These are phyloP conservation scores for Aspergillus luchuensis DNA, from an alignment of 2,329 filamentous ascomycete species.

Conservation along the genomic window DNA sequence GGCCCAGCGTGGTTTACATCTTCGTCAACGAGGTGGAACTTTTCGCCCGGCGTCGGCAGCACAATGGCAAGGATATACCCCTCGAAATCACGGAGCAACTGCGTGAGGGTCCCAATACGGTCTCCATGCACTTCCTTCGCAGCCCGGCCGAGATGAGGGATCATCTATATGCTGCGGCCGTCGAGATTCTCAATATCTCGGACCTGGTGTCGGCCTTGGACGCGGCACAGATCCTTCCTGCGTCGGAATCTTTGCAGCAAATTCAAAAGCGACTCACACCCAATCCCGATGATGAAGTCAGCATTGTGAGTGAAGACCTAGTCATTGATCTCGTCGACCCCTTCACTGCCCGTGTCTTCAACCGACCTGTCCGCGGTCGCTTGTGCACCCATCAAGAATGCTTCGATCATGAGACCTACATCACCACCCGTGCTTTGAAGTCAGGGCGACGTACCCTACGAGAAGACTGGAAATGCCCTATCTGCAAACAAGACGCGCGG, in stretches of 20 bases:
- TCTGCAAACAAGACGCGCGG: constrained; percentile 76
- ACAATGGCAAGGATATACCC: constrained; percentile 75
- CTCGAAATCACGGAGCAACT: constrained; percentile 70
- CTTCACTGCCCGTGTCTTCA: constrained; percentile 66
- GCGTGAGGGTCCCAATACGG: constrained; percentile 59
- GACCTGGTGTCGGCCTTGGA: constrained; percentile 42
- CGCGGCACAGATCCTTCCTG: constrained; percentile 45
- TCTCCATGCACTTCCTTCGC: constrained; percentile 57
- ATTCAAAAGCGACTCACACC: constrained; percentile 58
- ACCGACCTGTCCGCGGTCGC: constrained; percentile 69
- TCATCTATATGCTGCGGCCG: constrained; percentile 61
- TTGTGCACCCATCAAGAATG: constrained; percentile 79
- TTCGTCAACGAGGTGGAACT: constrained; percentile 65
- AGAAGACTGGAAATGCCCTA: constrained; percentile 79
- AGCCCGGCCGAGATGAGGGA: constrained; percentile 35
- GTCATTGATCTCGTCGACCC: constrained; percentile 68
- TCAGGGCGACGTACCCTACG: constrained; percentile 46
- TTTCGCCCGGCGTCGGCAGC: constrained; percentile 64
- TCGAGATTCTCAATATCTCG: constrained; percentile 68
- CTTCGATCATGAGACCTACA: constrained; percentile 84
- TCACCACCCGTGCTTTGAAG: constrained; percentile 61
- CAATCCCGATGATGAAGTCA: constrained; percentile 59
- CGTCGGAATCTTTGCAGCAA: constrained; percentile 54
- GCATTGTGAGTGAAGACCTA: constrained; percentile 60
- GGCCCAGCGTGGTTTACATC: constrained; percentile 72